A percentile compares a stretch with the other conserved stretches of the same genome.
phyloP scores from a whole-genome alignment of 176 grass and related monocot species.

The Cenchrus purpureus region DNA sequence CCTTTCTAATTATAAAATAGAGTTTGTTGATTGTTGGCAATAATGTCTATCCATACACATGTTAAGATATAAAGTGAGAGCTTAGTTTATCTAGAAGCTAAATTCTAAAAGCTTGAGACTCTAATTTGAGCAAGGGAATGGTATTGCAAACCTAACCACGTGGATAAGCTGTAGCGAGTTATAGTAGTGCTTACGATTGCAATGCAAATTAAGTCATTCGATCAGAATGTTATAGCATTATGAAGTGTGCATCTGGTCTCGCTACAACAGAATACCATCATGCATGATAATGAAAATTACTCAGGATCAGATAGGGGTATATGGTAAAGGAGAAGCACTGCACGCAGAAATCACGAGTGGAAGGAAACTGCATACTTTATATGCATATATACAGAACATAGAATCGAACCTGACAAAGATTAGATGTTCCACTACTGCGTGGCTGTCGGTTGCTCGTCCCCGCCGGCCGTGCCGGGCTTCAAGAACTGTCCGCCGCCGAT shows the following conservation, averaged over 20 bases:
- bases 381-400: background rate
- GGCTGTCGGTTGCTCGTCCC: conserved; percentile 55
- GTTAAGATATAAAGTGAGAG: background rate
- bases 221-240: background rate
- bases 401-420: conserved; percentile 39
- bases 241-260: background rate
- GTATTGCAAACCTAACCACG: background rate
- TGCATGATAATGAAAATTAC: background rate
- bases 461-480: conserved; percentile 61
- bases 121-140: background rate
- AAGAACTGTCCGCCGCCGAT: conserved; percentile 53
- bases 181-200: background rate
- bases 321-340: background rate
- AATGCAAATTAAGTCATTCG: background rate
- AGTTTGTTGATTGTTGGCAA: background rate
- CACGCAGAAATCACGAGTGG: background rate
- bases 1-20: background rate
- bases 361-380: background rate
- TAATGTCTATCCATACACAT: background rate
- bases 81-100: background rate
- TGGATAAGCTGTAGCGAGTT: background rate
- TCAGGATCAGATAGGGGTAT: too few species aligned
- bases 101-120: background rate
- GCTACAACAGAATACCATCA: background rate
- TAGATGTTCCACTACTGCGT: conserved; percentile 35